These are phyloP conservation scores for Aspergillus sp. DNA, from an alignment of 2,329 filamentous ascomycete genomes.

Conservation along the genomic window DNA sequence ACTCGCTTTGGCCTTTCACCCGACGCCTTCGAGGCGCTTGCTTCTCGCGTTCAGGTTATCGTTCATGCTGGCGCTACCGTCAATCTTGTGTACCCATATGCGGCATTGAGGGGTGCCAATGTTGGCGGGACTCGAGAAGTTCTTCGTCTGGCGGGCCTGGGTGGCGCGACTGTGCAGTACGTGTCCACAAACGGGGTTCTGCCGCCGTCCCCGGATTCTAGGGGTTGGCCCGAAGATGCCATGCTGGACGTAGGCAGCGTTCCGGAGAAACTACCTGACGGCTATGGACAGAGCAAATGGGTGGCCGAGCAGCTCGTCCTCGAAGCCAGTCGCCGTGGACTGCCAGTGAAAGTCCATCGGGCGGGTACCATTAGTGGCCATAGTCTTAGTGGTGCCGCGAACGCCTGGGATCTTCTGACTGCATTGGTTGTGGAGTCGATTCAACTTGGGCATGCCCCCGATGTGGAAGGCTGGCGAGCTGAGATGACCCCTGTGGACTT, in stretches of 20 bases:
- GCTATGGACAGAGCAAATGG: conserved; percentile 75
- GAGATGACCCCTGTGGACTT: conserved; percentile 83
- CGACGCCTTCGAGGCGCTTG: conserved; percentile 56
- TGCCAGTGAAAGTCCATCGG: conserved; percentile 62
- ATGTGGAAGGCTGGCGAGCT: conserved; percentile 64
- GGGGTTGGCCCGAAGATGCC: conserved; percentile 63
- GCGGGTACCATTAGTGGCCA: conserved; percentile 72
- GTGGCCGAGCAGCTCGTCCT: conserved; percentile 66
- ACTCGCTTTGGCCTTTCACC: conserved; percentile 59
- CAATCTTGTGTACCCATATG: conserved; percentile 73
- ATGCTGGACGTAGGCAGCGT: conserved; percentile 60
- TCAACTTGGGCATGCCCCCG: conserved; percentile 59
- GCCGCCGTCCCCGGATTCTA: conserved; percentile 52
- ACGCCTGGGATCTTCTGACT: conserved; percentile 68
- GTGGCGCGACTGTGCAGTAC: conserved; percentile 65
- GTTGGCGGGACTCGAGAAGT: conserved; percentile 71
- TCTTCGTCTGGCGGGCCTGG: conserved; percentile 57
- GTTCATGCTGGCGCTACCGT: conserved; percentile 70
- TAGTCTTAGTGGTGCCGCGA: conserved; percentile 63
- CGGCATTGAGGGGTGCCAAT: conserved; percentile 63
- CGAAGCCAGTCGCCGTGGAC: conserved; percentile 57
- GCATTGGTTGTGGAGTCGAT: conserved; percentile 69
- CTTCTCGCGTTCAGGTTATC: conserved; percentile 59
- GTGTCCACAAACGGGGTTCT: conserved; percentile 73
- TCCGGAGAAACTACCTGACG: conserved; percentile 58